phyloP scores from a whole-genome alignment of 768 basidiomycete species.

The Phylloporus arenicola region DNA sequence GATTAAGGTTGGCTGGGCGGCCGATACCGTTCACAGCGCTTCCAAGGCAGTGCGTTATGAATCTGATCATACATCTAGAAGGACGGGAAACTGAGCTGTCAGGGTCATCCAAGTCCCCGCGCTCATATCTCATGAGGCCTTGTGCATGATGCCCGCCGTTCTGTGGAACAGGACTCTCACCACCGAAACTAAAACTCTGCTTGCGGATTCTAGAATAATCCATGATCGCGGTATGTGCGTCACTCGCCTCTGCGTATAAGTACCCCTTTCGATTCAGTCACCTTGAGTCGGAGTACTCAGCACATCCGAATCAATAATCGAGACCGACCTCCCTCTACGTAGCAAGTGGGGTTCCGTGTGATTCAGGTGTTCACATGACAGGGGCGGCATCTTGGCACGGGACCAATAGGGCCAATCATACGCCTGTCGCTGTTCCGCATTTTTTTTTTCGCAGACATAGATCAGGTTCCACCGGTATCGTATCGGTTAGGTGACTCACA shows the following conservation, averaged over 20 bases:
- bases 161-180: slow-evolving; percentile 4
- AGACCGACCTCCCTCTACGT: slow-evolving; percentile 10
- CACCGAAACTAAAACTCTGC: neutral
- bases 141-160: neutral
- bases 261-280: slow-evolving; percentile 3
- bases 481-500: neutral
- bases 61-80: slow-evolving; percentile 6
- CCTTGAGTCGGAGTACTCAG: slow-evolving; percentile 10
- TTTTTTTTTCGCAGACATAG: neutral
- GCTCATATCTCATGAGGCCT: neutral
- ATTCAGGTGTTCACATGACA: neutral
- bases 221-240: slow-evolving; percentile 3
- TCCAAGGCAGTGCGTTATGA: slow-evolving; percentile 2
- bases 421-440: neutral
- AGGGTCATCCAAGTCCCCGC: slow-evolving; percentile 4
- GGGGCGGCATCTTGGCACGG: slow-evolving; percentile 4
- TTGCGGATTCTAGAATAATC: slow-evolving; percentile 6
- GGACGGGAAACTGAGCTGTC: slow-evolving; percentile 2
- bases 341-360: neutral
- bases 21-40: neutral
- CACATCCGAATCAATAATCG: slow-evolving; percentile 7
- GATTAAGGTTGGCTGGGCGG: neutral
- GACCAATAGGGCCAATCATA: slow-evolving; percentile 1
- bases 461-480: neutral
- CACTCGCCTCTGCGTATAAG: slow-evolving; percentile 19